Evolutionary conservation across 2,329 filamentous ascomycete genomes (phyloP).

Genomic region (Apiospora malaysiana): DNA sequence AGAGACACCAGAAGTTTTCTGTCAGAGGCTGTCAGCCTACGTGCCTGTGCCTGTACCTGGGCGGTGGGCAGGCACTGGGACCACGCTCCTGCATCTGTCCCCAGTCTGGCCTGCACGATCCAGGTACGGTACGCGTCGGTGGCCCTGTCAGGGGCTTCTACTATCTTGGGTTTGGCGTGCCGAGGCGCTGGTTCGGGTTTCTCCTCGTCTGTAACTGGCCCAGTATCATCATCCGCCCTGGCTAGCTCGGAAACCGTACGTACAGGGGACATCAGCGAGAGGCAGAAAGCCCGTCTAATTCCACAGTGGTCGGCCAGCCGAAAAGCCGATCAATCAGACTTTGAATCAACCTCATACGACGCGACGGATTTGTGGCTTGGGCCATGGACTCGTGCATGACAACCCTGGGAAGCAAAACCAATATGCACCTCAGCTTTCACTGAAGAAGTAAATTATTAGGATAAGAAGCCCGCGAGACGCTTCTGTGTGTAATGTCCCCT

Average conservation of each 20-base stretch:
- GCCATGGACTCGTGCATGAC: neutral
- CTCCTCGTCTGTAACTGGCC: conserved; percentile 23
- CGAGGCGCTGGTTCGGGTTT: conserved; percentile 3
- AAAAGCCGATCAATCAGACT: neutral
- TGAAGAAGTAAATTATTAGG: neutral
- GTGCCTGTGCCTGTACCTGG: conserved; percentile 4
- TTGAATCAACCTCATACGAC: conserved; percentile 13
- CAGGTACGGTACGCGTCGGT: conserved; percentile 4
- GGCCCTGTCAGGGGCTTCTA: conserved; percentile 6
- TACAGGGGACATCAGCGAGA: neutral
- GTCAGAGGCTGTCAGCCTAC: neutral
- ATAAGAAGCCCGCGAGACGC: neutral
- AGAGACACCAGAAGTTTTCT: conserved; percentile 19
- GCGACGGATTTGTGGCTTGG: neutral
- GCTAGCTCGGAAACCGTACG: neutral
- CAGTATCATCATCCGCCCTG: conserved; percentile 21
- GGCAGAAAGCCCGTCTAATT: neutral
- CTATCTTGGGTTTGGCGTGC: conserved; percentile 14
- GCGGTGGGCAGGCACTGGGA: neutral
- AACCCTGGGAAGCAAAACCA: neutral
- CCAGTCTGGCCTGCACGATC: conserved; percentile 15
- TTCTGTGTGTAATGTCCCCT: neutral
- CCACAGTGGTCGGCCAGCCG: neutral
- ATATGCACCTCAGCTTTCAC: conserved; percentile 30
- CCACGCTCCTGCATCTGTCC: neutral